Base-by-base conservation (phyloP, 768 basidiomycete genomes). In the Leucocoprinus birnbaumii region DNA sequence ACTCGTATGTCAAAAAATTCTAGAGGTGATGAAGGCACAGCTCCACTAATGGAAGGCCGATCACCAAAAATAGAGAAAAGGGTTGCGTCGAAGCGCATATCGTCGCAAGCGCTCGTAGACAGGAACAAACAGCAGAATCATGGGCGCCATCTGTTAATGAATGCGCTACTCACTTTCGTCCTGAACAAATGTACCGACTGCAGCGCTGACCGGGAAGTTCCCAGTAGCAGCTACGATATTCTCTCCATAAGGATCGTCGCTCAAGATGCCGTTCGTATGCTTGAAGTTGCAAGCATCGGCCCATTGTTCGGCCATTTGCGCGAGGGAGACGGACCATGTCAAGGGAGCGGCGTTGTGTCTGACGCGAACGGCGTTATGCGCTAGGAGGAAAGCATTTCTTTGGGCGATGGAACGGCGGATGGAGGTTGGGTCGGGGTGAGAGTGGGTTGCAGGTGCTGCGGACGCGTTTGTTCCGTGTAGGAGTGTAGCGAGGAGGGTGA, bases 201-300 rank as follows among this genome's bases (percentile, higher is more conserved):
- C 78, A 58, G 68, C 63, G 11, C 43, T 11, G 56, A 77, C 67
- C 41, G 73, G 59, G 58, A 82, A 82, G 26, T 65, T 48, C 19
- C 80, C 80, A 2, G 80, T 80, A 24, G 75, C 83, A 43, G 79
- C 80, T 41, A 76, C 78, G 27, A 85, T 71, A 62, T 80, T 82
- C 63, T 85, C 80, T 40, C 81, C 80, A 58, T 81, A 83, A 3
- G 70, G 69, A 9, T 63, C 65, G 49, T 65, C 61, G 45, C 71
- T 71, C 49, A 84, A 71, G 3, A 65, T 57, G 13, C 80, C 79
- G 35, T 72, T 69, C 3, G 80, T 76, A 61, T 80, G 75, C 56
- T 70, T 58, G 56, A 84, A 77, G 37, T 67, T 62, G 63, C 83
- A 86, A 1, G 58, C 63, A 53, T 74, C 71, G 7, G 79, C 82